A percentile compares a stretch with the other conserved stretches of the same genome.
Evolutionary conservation across 2,329 filamentous ascomycete species (phyloP).

Genomic region (Phialophora macrospora): DNA sequence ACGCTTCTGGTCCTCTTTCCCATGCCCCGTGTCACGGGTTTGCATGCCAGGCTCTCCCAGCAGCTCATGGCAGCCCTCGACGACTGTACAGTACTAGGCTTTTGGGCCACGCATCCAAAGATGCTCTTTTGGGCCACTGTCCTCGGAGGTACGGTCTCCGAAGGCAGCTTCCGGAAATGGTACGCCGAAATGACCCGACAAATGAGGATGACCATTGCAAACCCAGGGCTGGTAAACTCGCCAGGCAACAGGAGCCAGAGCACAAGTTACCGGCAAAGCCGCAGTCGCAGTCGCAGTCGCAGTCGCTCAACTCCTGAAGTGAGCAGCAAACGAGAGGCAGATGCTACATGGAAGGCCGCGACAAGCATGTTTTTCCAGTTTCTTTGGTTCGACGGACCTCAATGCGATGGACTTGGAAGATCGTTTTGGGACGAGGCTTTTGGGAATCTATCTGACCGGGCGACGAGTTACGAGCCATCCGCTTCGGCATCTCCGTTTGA

Average conservation of each 20-base stretch:
- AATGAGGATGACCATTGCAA: background rate
- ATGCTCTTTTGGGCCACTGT: conserved; percentile 46
- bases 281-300: background rate
- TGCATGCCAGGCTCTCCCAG: conserved; percentile 41
- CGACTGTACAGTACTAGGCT: conserved; percentile 30
- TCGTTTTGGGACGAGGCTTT: conserved; percentile 13
- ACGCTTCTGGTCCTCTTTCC: conserved; percentile 48
- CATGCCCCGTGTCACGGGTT: conserved; percentile 45
- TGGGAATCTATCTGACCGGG: background rate
- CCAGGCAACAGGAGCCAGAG: background rate
- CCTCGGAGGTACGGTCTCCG: conserved; percentile 46
- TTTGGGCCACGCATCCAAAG: conserved; percentile 41
- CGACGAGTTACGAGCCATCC: background rate
- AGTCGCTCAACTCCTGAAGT: background rate
- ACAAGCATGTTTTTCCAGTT: conserved; percentile 14
- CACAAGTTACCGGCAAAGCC: background rate
- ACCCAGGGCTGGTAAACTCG: background rate
- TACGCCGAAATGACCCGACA: conserved; percentile 14
- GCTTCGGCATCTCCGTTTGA: background rate
- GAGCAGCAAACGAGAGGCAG: background rate
- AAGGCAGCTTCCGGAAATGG: conserved; percentile 2
- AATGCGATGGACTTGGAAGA: conserved; percentile 17
- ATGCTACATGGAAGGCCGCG: conserved; percentile 13
- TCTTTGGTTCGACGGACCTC: conserved; percentile 23
- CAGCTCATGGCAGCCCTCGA: conserved; percentile 41